Evolutionary conservation across 495 filamentous ascomycete genomes (phyloP).

Genomic region (Bacidia gigantensis): DNA sequence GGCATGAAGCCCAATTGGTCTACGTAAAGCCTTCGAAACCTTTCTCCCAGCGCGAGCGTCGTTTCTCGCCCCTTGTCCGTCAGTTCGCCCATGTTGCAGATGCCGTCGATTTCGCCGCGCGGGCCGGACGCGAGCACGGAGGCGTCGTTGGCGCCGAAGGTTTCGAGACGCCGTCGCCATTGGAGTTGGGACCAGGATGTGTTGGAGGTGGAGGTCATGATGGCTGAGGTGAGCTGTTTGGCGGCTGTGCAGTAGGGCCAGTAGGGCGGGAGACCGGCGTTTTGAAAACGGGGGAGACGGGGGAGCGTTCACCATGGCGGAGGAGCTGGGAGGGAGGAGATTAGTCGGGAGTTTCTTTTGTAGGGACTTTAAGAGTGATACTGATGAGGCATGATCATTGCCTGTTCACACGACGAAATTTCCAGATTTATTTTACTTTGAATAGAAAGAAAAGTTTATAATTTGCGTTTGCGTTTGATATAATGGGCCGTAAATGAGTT

Average conservation of each 20-base stretch:
- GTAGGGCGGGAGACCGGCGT: slow-evolving; percentile 67
- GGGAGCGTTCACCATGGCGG: slow-evolving; percentile 23
- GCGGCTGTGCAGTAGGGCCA: slow-evolving; percentile 90
- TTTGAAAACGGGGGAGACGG: slow-evolving; percentile 78
- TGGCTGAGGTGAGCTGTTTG: slow-evolving; percentile 53
- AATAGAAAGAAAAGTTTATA: too few relatives aligned
- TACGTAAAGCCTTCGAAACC: slow-evolving; percentile 74
- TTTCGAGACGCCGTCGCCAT: slow-evolving; percentile 70
- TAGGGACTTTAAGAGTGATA: neutral
- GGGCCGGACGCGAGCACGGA: slow-evolving; percentile 54
- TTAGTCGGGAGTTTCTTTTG: neutral
- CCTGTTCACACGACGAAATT: too few relatives aligned
- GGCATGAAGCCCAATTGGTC: slow-evolving; percentile 81
- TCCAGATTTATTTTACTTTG: too few relatives aligned
- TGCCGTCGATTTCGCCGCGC: slow-evolving; percentile 51
- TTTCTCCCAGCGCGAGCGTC: slow-evolving; percentile 64
- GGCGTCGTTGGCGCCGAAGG: slow-evolving; percentile 58
- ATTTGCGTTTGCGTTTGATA: too few relatives aligned
- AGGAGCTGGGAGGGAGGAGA: neutral
- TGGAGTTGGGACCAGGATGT: slow-evolving; percentile 52
- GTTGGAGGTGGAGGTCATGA: slow-evolving; percentile 48
- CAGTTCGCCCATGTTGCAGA: slow-evolving; percentile 78
- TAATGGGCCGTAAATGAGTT: too few relatives aligned
- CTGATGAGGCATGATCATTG: too few relatives aligned
- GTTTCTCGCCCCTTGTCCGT: slow-evolving; percentile 79